Conservation (phyloP, 2,329 filamentous ascomycete species). For the Helotiales sp. region DNA sequence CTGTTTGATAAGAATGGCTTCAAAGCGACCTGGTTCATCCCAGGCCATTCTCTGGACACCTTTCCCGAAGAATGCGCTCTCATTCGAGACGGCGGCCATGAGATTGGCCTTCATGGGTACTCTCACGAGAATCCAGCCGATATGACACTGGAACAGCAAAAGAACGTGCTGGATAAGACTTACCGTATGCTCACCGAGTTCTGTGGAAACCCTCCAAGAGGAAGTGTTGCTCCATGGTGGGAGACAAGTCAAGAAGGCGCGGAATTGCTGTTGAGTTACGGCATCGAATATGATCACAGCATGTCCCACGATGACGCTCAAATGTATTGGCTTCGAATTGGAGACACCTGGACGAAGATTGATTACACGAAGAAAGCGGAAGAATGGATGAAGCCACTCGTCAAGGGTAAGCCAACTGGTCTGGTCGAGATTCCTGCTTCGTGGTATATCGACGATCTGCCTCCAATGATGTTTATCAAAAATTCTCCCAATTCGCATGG, state of each 20-base stretch:
- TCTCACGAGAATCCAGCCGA: conserved; percentile 73
- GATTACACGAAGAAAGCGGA: conserved; percentile 66
- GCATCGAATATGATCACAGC: conserved; percentile 72
- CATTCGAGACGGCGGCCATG: conserved; percentile 67
- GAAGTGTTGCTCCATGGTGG: conserved; percentile 78
- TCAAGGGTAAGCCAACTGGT: conserved; percentile 63
- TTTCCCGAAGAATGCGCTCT: conserved; percentile 69
- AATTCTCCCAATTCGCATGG: conserved; percentile 68
- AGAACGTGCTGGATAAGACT: conserved; percentile 75
- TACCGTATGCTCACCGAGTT: conserved; percentile 74
- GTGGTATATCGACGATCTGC: conserved; percentile 66
- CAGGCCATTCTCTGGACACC: conserved; percentile 66
- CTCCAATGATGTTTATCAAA: conserved; percentile 77
- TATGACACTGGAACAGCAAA: conserved; percentile 77
- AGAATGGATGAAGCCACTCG: conserved; percentile 70
- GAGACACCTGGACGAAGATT: conserved; percentile 71
- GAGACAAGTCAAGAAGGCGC: conserved; percentile 72
- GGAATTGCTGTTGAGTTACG: conserved; percentile 67
- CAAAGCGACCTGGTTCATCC: conserved; percentile 70
- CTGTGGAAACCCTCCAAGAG: conserved; percentile 72
- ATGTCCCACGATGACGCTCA: conserved; percentile 70
- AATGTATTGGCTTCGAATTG: conserved; percentile 66
- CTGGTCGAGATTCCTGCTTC: conserved; percentile 69
- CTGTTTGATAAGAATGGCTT: conserved; percentile 75
- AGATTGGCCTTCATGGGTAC: conserved; percentile 72